Base-by-base conservation (phyloP, 164 flowering plant species). In the Amborella trichopoda region DNA sequence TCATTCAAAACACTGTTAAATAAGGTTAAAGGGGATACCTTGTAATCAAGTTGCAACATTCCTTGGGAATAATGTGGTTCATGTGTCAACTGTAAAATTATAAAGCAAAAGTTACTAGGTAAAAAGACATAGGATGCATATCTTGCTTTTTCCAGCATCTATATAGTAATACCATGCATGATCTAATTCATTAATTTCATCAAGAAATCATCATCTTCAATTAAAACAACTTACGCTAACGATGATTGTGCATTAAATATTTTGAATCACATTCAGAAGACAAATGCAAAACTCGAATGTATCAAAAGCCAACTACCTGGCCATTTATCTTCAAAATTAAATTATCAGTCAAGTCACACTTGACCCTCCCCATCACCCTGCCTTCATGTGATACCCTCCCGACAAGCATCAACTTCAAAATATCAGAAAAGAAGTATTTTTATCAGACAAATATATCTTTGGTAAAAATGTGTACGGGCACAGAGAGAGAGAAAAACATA, bases 21-120 rank as follows among this genome's bases (percentile, higher is more conserved):
- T n/a, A n/a, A n/a, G n/a, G n/a, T n/a, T 16, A 3, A 38, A 6
- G 1, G 37, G 2, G 19, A 49, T 3, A 87, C 98, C 96, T 86
- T 87, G 66, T 81, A 91, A 57, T 91, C 98, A 60, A 91, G 78
- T 61, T 73, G 80, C 45, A 62, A 59, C 74, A 85, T 83, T 28
- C 78, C 94, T 54, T 91, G 94, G 13, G 98, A 87, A 80, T 76
- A 73, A 60, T 86, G 96, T 23, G 98, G 90, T 59, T 87, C 96
- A 50, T 54, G 65, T 22, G 89, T 70, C 50, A 91, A 78, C 96
- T 91, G 81, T 5, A 49, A 23, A 48, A 17, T 41, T 6, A 38
- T 13, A n/a, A 19, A n/a, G n/a, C n/a, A n/a, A n/a, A n/a, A n/a
- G n/a, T n/a, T n/a, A n/a, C n/a, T n/a, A n/a, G n/a, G n/a, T n/a